These are phyloP conservation scores for Bondarzewia mesenterica DNA, from an alignment of 1,284 basidiomycete species.

Conservation along the genomic window DNA sequence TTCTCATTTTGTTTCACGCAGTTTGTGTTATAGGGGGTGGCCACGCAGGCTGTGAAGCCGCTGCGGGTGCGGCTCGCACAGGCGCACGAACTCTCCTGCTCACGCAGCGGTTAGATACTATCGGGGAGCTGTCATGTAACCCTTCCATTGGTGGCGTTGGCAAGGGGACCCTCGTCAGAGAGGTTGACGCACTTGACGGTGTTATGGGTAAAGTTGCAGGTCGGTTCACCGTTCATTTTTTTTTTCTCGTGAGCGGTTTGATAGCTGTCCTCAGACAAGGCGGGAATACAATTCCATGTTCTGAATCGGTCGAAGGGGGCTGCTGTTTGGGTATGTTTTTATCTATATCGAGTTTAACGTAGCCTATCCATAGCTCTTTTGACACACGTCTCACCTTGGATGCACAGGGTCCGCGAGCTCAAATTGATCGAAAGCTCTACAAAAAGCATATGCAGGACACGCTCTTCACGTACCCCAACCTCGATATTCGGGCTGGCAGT, in stretches of 20 bases:
- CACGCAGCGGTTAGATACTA: slow-evolving; percentile 72
- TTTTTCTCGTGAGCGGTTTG: background rate
- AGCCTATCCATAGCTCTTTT: background rate
- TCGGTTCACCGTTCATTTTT: slow-evolving; percentile 21
- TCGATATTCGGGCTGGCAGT: slow-evolving; percentile 65
- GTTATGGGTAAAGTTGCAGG: slow-evolving; percentile 71
- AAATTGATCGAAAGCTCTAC: slow-evolving; percentile 81
- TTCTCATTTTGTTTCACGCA: slow-evolving; percentile 19
- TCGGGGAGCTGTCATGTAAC: slow-evolving; percentile 88
- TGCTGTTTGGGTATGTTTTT: slow-evolving; percentile 69
- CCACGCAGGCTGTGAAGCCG: slow-evolving; percentile 88
- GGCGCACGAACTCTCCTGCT: slow-evolving; percentile 76
- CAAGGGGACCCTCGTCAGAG: slow-evolving; percentile 82
- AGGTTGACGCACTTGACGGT: slow-evolving; percentile 84
- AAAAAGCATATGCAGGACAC: slow-evolving; percentile 73
- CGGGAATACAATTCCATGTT: slow-evolving; percentile 83
- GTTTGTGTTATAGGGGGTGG: slow-evolving; percentile 89
- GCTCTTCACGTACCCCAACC: slow-evolving; percentile 55
- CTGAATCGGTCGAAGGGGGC: slow-evolving; percentile 82
- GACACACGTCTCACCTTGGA: background rate
- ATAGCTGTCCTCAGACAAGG: slow-evolving; percentile 53
- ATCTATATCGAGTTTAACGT: background rate
- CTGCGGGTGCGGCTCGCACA: slow-evolving; percentile 74
- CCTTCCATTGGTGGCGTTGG: slow-evolving; percentile 85
- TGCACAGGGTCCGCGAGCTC: slow-evolving; percentile 75